Evolutionary conservation across 345 rosid genomes (phyloP), one percentile per base, ranked within the genome.

Genomic region (Eucalyptus grandis): DNA sequence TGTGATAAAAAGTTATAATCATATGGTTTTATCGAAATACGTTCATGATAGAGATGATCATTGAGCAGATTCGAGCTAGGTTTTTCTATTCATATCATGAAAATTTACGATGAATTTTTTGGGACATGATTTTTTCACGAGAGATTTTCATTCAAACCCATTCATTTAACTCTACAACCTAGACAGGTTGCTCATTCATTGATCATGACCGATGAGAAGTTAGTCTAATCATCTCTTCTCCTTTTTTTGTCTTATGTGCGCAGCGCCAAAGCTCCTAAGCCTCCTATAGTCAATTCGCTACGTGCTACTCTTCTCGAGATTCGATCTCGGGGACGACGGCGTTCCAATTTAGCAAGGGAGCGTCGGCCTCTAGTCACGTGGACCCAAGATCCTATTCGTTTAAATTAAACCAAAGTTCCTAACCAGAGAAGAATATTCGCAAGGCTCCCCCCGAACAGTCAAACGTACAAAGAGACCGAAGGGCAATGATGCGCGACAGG

Each of bases 1-100:
- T 65, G 16, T 13, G 72, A 27, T 4, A 3, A 65, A 30, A 65
- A 65, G 17, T 30, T 65, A 17, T 9, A 31, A 16, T 31, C n/a
- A 31, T 2, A 16, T 16, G 80, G 0, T 4, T 1, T 31, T 8
- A 11, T 31, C 7, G 0, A 31, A 67, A 67, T 31, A 5, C 2
- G 6, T 31, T 9, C 7, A 0, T 17, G 1, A 1, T 0, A 26
- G 7, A 58, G 7, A 27, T 26, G 0, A 53, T 21, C 24, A 53
- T 53, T 53, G 1, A 8, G 2, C 1, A 0, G 0, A 53, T 53
- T 19, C 1, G 1, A 53, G 5, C 5, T 8, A 8, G 24, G 0
- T 8, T 53, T 19, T 53, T 19, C 1, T 2, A 0, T 7, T 1
- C 69, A 27, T 2, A n/a, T 65, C 77, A n/a, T 15, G 5, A 65